phyloP scores from a whole-genome alignment of 83 land plant genomes.

The Thuja plicata region DNA sequence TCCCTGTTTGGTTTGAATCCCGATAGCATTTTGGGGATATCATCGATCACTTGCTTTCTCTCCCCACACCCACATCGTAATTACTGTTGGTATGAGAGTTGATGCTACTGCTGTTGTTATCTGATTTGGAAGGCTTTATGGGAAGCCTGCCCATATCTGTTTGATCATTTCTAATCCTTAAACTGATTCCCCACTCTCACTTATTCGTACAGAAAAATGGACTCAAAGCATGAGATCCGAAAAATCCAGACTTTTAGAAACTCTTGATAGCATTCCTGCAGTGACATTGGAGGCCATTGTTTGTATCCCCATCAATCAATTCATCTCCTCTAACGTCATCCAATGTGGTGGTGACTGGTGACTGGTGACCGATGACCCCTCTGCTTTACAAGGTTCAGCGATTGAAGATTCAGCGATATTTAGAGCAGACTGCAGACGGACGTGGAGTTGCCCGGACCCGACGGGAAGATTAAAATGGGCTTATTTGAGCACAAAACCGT shows the following conservation, averaged over 20 bases:
- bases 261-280: neutral
- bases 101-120: neutral
- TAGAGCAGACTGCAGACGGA: too few relatives aligned
- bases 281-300: neutral
- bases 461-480: too few relatives aligned
- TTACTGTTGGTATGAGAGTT: neutral
- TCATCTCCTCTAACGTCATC: neutral
- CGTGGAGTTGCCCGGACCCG: too few relatives aligned
- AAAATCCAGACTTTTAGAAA: neutral
- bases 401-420: too few relatives aligned
- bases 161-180: slow-evolving; percentile 11
- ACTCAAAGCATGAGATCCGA: neutral
- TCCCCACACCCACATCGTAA: slow-evolving; percentile 10
- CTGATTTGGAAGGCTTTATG: slow-evolving; percentile 19
- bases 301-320: neutral
- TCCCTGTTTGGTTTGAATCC: too few relatives aligned
- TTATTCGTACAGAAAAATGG: neutral
- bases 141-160: slow-evolving; percentile 17
- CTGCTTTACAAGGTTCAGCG: neutral
- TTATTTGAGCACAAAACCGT: too few relatives aligned
- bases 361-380: neutral
- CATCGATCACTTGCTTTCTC: too few relatives aligned
- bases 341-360: neutral
- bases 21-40: too few relatives aligned
- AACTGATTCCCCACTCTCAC: neutral